Conservation (phyloP, 2,329 filamentous ascomycete genomes). For the Nothophaeocryptopus gaeumannii region DNA sequence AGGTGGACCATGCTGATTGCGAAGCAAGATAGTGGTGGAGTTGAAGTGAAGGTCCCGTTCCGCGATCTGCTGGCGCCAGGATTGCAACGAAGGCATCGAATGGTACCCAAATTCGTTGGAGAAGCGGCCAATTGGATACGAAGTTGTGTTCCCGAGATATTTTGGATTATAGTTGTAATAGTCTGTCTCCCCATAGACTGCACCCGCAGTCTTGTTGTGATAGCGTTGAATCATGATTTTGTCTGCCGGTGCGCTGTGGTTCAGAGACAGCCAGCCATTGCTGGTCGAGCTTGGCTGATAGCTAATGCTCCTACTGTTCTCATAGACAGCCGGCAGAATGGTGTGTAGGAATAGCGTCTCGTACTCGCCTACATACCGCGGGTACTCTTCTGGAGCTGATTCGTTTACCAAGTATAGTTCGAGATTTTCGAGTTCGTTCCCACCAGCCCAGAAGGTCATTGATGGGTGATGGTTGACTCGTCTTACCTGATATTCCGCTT, state of each 20-base stretch:
- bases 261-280: slow-evolving; percentile 56
- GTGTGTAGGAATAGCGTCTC: slow-evolving; percentile 57
- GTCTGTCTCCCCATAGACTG: slow-evolving; percentile 58
- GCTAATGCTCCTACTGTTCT: slow-evolving; percentile 58
- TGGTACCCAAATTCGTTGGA: slow-evolving; percentile 64
- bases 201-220: slow-evolving; percentile 51
- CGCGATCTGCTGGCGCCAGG: slow-evolving; percentile 55
- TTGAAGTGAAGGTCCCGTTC: slow-evolving; percentile 57
- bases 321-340: slow-evolving; percentile 56
- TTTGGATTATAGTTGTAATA: slow-evolving; percentile 56
- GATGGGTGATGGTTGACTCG: slow-evolving; percentile 58
- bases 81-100: slow-evolving; percentile 60
- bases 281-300: slow-evolving; percentile 61
- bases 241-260: slow-evolving; percentile 49
- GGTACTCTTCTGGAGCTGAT: slow-evolving; percentile 43
- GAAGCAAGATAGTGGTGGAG: slow-evolving; percentile 52
- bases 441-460: slow-evolving; percentile 41
- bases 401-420: slow-evolving; percentile 45
- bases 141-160: slow-evolving; percentile 53
- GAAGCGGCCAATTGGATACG: slow-evolving; percentile 59
- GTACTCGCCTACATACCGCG: slow-evolving; percentile 51
- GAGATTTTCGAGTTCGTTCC: slow-evolving; percentile 60
- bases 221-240: slow-evolving; percentile 56
- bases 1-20: slow-evolving; percentile 60
- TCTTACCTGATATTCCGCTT: slow-evolving; percentile 60